phyloP scores from a whole-genome alignment of 2,329 filamentous ascomycete species.

The Cladosporium sp. region DNA sequence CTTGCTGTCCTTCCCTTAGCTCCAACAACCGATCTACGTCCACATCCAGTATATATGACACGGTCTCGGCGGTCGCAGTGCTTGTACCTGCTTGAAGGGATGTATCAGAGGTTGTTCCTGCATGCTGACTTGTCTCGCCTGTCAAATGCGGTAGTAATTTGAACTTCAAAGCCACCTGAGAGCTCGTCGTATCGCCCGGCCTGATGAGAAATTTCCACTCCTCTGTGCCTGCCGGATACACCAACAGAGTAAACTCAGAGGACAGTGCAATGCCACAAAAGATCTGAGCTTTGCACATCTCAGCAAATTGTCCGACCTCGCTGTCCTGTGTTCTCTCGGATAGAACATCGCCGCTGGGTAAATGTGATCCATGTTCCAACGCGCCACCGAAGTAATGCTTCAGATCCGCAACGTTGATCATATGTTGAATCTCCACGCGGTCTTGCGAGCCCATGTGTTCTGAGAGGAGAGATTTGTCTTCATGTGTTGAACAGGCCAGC shows the following conservation, averaged over 20 bases:
- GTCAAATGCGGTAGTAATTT: constrained; percentile 7
- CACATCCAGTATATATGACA: background rate
- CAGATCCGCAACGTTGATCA: constrained; percentile 19
- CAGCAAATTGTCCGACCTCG: background rate
- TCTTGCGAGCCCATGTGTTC: background rate
- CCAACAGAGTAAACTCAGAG: constrained; percentile 18
- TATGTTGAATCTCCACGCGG: constrained; percentile 13
- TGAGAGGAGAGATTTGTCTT: background rate
- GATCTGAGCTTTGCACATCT: constrained; percentile 17
- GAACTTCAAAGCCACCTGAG: constrained; percentile 6
- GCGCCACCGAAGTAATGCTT: background rate
- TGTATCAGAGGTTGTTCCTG: no score
- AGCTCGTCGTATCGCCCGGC: background rate
- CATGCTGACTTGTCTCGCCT: no score
- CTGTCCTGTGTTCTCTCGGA: background rate
- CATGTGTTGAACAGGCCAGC: background rate
- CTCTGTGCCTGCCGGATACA: constrained; percentile 24
- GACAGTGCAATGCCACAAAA: constrained; percentile 18
- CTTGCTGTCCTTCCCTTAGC: constrained; percentile 8
- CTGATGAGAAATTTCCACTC: constrained; percentile 25
- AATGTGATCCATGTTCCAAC: background rate
- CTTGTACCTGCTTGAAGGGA: no score
- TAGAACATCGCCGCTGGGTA: constrained; percentile 13
- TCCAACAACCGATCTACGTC: constrained; percentile 8
- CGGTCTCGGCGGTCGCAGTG: no score